A percentile compares a stretch with the other conserved stretches of the same genome.
Conservation (phyloP, 352 stramenopile genomes). For the Aphanomyces stellatus region DNA sequence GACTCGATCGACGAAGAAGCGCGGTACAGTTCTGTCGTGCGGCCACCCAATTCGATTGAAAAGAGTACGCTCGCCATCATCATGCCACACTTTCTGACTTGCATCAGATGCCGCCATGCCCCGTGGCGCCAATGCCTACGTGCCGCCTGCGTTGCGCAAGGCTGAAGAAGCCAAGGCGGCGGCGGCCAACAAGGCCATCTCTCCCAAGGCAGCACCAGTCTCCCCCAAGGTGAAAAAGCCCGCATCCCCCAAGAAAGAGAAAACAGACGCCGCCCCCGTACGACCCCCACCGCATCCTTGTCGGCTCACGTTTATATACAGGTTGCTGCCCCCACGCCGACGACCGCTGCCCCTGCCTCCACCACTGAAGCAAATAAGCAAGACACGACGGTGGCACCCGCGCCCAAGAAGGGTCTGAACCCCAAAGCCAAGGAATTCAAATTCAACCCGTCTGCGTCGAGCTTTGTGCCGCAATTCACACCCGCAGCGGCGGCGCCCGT, state of each 20-base stretch:
- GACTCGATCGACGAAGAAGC: constrained; percentile 94
- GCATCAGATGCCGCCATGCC: background rate
- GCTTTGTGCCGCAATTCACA: constrained; percentile 63
- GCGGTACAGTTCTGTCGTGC: constrained; percentile 91
- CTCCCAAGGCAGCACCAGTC: background rate
- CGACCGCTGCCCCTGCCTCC: background rate
- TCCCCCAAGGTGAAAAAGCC: background rate
- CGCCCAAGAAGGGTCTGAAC: constrained; percentile 67
- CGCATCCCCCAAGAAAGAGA: constrained; percentile 14
- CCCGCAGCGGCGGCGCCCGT: background rate
- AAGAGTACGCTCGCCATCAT: background rate
- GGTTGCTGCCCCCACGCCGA: too few species aligned
- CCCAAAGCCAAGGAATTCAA: constrained; percentile 84
- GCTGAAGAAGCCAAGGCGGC: constrained; percentile 1
- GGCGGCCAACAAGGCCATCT: constrained; percentile 1
- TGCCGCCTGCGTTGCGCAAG: constrained; percentile 58
- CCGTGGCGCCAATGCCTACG: constrained; percentile 40
- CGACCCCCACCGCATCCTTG: too few species aligned
- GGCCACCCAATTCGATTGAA: constrained; percentile 28
- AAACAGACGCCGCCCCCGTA: too few species aligned
- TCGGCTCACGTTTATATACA: too few species aligned
- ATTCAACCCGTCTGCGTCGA: constrained; percentile 45
- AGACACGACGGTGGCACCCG: constrained; percentile 21
- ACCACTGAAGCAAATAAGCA: constrained; percentile 20
- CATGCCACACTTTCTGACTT: background rate